Base-by-base conservation (phyloP, 2,329 filamentous ascomycete genomes). In the Calonectria henricotiae region DNA sequence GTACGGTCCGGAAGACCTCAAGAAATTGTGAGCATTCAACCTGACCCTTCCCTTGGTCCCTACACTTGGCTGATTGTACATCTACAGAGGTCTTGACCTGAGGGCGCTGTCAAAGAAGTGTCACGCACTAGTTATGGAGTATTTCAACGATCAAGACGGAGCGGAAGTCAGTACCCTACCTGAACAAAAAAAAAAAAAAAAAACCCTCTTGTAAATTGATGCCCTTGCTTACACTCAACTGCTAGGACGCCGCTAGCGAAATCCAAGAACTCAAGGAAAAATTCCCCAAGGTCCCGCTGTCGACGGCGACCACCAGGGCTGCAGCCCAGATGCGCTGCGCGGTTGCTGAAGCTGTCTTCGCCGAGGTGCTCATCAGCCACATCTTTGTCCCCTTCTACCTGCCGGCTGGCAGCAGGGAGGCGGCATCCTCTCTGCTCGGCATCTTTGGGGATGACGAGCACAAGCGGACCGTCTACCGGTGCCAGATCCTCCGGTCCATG, bases 311-410 rank as follows among this genome's bases (percentile, higher is more conserved):
- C 9, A 76, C 70, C 58, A 71, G 65, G 30, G 64, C 74, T 0
- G 75, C 79, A 0, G 72, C 73, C 0, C 76, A 76, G 8, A 76
- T 80, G 65, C 76, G 79, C 27, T 79, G 79, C 30, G 78, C 79
- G 1, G 72, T 74, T 5, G 79, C 78, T n/a, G 77, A 80, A 7
- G 73, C 73, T 3, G 70, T 80, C 20, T 67, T 80, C 1, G 72
- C 74, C 37, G 73, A 76, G 20, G 68, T 71, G 1, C 71, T 80
- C 8, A 71, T 73, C 8, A 54, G 68, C 0, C 76, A 78, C 47
- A 74, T 80, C n/a, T 80, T 80, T 55, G 72, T 75, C 7, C 77
- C 78, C 2, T 78, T 80, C n/a, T 79, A 80, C 55, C 68, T 80
- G 3, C 65, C 75, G 0, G 69, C 55, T 0, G 72, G 74, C 2